Percentiles rank a stretch among this genome's conserved stretches.
Conservation (phyloP, 495 filamentous ascomycete genomes). For the Talaromyces nanjingensis region DNA sequence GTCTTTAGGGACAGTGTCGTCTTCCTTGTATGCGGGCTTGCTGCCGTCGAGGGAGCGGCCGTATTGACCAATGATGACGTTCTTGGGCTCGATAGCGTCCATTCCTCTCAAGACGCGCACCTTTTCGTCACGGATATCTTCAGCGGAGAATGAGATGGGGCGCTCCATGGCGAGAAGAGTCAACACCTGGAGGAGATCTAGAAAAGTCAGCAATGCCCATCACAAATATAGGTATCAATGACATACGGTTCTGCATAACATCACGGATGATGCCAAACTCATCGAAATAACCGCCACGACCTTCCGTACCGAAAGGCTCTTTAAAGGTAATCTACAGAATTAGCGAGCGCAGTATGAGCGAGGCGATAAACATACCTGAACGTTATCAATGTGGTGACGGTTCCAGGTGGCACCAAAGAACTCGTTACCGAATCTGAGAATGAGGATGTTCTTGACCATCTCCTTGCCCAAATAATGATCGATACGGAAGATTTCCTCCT, state of each 20-base stretch:
- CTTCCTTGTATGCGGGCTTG: constrained; percentile 98
- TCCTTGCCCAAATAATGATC: constrained; percentile 99
- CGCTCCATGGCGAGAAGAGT: constrained; percentile 97
- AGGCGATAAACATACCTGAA: constrained; percentile 41
- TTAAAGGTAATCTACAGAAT: constrained; percentile 82
- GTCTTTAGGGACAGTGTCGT: constrained; percentile 96
- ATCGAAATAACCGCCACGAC: constrained; percentile 97
- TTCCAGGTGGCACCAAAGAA: constrained; percentile 99
- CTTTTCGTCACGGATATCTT: constrained; percentile 99
- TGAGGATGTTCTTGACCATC: constrained; percentile 99
- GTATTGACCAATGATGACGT: constrained; percentile 99
- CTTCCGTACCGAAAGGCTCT: constrained; percentile 99
- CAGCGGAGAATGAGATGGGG: constrained; percentile 94
- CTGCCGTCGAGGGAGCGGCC: constrained; percentile 92
- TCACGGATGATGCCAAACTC: constrained; percentile 99
- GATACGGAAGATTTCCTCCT: constrained; percentile 99
- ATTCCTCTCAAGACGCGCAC: constrained; percentile 92
- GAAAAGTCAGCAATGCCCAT: constrained; percentile 16
- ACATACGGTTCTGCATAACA: constrained; percentile 84
- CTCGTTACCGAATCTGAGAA: constrained; percentile 96
- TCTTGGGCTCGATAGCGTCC: constrained; percentile 95
- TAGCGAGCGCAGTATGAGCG: not conserved
- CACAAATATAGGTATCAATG: no score
- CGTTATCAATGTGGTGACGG: constrained; percentile 98
- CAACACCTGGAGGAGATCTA: constrained; percentile 88